Conservation (phyloP, 2,329 filamentous ascomycete genomes). For the Bipolaris gigantea region DNA sequence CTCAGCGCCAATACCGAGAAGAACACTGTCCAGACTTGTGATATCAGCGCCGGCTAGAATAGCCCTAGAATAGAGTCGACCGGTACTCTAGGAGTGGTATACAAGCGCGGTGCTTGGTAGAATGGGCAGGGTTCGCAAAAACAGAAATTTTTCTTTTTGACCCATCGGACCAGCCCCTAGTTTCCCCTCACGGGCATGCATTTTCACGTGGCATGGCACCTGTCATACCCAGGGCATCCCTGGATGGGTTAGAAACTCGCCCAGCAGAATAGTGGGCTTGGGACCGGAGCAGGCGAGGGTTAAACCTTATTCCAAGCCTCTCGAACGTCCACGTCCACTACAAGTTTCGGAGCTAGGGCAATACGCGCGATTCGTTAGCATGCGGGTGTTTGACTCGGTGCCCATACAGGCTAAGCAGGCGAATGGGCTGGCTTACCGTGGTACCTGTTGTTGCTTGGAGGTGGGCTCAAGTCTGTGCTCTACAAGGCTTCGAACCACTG, state of each 20-base stretch:
- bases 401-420: slow-evolving; percentile 23
- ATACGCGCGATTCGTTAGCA: slow-evolving; percentile 13
- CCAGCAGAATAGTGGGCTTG: slow-evolving; percentile 17
- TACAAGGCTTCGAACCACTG: slow-evolving; percentile 54
- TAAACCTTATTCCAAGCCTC: slow-evolving; percentile 21
- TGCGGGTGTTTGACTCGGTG: slow-evolving; percentile 17
- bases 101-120: neutral
- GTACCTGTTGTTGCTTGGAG: slow-evolving; percentile 14
- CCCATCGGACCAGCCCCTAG: neutral
- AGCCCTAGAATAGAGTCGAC: neutral
- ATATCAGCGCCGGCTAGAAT: slow-evolving; percentile 4
- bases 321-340: slow-evolving; percentile 16
- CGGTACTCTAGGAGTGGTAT: neutral
- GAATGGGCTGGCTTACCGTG: slow-evolving; percentile 18
- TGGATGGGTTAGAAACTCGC: slow-evolving; percentile 6
- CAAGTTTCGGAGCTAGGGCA: slow-evolving; percentile 13
- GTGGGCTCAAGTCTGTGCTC: slow-evolving; percentile 19
- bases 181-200: slow-evolving; percentile 3
- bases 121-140: neutral
- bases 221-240: slow-evolving; percentile 20
- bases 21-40: slow-evolving; percentile 3
- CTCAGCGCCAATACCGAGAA: slow-evolving; percentile 1
- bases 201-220: slow-evolving; percentile 18
- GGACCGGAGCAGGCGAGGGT: slow-evolving; percentile 24
- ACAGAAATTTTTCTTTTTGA: neutral